Conservation (phyloP, 2,329 filamentous ascomycete species). For the Dothideomycetes sp. region DNA sequence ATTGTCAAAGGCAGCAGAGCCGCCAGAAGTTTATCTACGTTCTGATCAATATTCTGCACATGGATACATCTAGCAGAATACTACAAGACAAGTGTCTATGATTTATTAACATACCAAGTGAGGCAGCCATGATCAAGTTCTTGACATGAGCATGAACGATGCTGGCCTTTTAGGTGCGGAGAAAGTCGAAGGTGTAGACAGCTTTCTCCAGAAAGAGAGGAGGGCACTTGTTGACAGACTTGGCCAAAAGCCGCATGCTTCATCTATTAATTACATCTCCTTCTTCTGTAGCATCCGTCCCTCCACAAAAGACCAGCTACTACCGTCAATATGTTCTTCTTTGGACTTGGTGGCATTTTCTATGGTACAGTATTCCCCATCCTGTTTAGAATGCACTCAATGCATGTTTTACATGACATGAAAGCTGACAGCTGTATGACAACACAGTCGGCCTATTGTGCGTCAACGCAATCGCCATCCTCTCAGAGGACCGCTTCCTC, state of each 20-base stretch:
- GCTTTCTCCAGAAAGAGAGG: too few species aligned
- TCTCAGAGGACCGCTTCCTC: conserved; percentile 91
- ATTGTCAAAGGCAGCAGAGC: conserved; percentile 19
- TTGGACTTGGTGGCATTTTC: conserved; percentile 60
- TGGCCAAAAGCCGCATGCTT: too few species aligned
- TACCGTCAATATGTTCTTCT: conserved; percentile 56
- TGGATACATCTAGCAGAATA: too few species aligned
- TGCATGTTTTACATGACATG: conserved; percentile 10
- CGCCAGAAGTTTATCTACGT: neutral
- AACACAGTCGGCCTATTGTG: conserved; percentile 67
- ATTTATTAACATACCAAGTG: conserved; percentile 7
- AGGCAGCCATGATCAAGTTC: neutral
- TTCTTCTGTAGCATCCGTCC: too few species aligned
- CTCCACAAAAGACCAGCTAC: conserved; percentile 15
- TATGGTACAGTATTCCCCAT: too few species aligned
- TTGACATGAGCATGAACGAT: neutral
- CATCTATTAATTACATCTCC: too few species aligned
- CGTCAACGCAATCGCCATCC: conserved; percentile 85
- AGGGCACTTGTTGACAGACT: too few species aligned
- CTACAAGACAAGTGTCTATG: too few species aligned
- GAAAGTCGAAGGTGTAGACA: conserved; percentile 1
- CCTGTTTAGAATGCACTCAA: too few species aligned
- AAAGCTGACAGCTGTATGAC: conserved; percentile 19
- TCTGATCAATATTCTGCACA: too few species aligned
- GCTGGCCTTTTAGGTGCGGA: conserved; percentile 1